Evolutionary conservation across 2,329 filamentous ascomycete genomes (phyloP), one percentile per base, ranked within the genome.

Genomic region (Penicillium paneum): DNA sequence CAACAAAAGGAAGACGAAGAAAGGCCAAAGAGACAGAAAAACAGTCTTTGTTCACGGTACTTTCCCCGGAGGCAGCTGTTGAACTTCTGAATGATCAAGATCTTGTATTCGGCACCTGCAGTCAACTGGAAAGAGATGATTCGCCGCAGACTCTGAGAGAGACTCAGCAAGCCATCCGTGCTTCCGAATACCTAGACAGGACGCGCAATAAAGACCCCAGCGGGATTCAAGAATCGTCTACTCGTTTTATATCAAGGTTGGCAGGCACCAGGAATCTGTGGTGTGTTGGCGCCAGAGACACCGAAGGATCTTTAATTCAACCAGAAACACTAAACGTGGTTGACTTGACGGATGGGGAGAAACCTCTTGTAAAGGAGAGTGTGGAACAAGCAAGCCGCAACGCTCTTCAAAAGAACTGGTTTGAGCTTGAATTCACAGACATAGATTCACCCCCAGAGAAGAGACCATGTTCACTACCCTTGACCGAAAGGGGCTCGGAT

Each of bases 101-200:
- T 56, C 89, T 92, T 66, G 74, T 95, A 0, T 96, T 96, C 72
- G 91, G 90, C 1, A 94, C 90, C 0, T 92, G 88, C 1, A 95
- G 91, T 69, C 91, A 96, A 69, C 75, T 96, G 24, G 87, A 86
- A 13, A 76, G 81, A 51, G 88, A 91, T 53, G 84, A 91, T 34
- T 89, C 88, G 0, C 88, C 88, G 0, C 82, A 81, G 0, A 80
- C 86, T 24, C 55, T 67, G 35, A 62, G 56, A 55, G 67, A 71
- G 42, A 66, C 63, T 42, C 66, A 72, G 53, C 58, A 62, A 54
- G 72, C 65, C 49, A 64, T 67, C 49, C 54, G 49, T 46, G 68
- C 60, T 59, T 74, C 67, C 11, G 71, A 71, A 11, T 29, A 49
- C 28, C 38, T 36, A 21, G 50, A 58, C n/a, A 29, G 42, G 21